Percentiles rank a stretch among this genome's conserved stretches.
Evolutionary conservation across 345 rosid species (phyloP).

Genomic region (Eucalyptus regnans): DNA sequence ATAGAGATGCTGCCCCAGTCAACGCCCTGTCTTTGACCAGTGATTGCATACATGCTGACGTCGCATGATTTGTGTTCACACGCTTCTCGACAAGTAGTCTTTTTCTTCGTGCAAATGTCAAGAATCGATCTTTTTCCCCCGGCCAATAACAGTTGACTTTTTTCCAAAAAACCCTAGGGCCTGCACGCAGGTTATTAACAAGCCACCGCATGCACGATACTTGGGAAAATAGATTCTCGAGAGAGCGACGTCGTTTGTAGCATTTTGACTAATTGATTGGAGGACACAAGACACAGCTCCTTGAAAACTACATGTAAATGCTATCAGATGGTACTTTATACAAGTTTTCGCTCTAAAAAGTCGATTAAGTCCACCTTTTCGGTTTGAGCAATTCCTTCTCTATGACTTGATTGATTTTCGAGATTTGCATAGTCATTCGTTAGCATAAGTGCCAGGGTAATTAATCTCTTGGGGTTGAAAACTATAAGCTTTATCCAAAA

Average conservation of each 20-base stretch:
- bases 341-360: neutral
- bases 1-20: neutral
- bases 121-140: neutral
- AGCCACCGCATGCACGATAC: neutral
- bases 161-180: neutral
- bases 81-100: neutral
- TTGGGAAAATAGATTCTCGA: neutral
- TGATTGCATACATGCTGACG: neutral
- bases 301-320: neutral
- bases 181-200: neutral
- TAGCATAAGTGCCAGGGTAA: neutral
- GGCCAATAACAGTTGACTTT: neutral
- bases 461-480: neutral
- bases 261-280: neutral
- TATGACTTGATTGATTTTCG: neutral
- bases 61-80: neutral
- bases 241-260: neutral
- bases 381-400: neutral
- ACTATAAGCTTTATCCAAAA: neutral
- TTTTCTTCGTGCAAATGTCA: neutral
- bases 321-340: neutral
- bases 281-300: neutral
- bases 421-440: neutral
- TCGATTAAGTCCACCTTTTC: neutral
- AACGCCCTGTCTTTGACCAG: neutral